Percentiles rank a stretch among this genome's conserved stretches.
Conservation (phyloP, 257 asterid species). For the Rubia yunnanensis region DNA sequence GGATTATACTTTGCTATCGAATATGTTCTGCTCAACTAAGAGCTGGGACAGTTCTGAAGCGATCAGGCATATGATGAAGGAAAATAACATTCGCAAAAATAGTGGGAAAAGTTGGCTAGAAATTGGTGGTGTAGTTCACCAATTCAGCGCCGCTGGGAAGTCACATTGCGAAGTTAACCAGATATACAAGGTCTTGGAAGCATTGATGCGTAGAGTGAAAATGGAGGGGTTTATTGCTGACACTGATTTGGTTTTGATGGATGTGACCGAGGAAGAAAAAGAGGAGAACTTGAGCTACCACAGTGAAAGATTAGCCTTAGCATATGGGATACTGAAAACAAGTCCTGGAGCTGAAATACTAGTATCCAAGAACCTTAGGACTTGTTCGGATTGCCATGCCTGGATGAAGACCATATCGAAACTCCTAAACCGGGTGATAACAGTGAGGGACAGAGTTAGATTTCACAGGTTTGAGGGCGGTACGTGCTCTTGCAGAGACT, state of each 20-base stretch:
- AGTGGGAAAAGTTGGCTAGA: slow-evolving; percentile 77
- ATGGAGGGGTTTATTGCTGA: slow-evolving; percentile 47
- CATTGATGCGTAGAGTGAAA: slow-evolving; percentile 38
- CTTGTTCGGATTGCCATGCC: slow-evolving; percentile 68
- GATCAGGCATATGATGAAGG: slow-evolving; percentile 42
- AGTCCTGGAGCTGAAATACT: slow-evolving; percentile 57
- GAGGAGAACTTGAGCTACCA: slow-evolving; percentile 63
- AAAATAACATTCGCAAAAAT: slow-evolving; percentile 45
- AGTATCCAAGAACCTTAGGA: slow-evolving; percentile 62
- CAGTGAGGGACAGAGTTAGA: slow-evolving; percentile 67
- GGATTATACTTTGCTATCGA: slow-evolving; percentile 62
- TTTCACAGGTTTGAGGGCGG: slow-evolving; percentile 71
- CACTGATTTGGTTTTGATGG: slow-evolving; percentile 63
- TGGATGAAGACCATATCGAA: slow-evolving; percentile 68
- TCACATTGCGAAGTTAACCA: slow-evolving; percentile 47
- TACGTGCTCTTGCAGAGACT: slow-evolving; percentile 60
- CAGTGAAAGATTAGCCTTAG: slow-evolving; percentile 73
- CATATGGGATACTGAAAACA: slow-evolving; percentile 52
- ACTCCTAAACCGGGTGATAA: slow-evolving; percentile 48
- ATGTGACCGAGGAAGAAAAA: slow-evolving; percentile 76
- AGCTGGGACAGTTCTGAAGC: slow-evolving; percentile 63
- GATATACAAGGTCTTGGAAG: slow-evolving; percentile 48
- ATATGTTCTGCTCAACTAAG: slow-evolving; percentile 49
- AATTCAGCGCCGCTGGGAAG: slow-evolving; percentile 51
- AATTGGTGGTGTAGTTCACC: slow-evolving; percentile 43